Base-by-base conservation (phyloP, 2,329 filamentous ascomycete species). In the Claviceps pazoutovae region DNA sequence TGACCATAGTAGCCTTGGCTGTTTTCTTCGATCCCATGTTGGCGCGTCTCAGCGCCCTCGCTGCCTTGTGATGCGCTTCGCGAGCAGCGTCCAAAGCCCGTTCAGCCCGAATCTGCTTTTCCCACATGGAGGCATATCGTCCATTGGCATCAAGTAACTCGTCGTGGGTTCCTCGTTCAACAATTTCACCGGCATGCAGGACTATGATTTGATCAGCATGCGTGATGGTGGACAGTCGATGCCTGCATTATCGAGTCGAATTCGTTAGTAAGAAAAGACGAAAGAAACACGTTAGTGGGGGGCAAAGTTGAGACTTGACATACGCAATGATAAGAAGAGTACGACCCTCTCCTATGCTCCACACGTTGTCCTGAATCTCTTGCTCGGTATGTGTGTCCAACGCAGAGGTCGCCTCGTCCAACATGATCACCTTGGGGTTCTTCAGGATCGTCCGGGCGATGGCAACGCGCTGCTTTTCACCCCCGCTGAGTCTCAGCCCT, bases 281-380 rank as follows among this genome's bases (percentile, higher is more conserved):
- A 30, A 4, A 30, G 26, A 30, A 30, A 30, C 41, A 41, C 9
- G 26, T 42, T 30, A 30, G 3, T 30, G 8, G 3, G 26, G 8
- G 26, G 3, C 8, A 11, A 30, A 30, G 26, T 30, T 9, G 8
- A 30, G 26, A 19, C 14, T 6, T 5, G 30, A 76, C 79, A 71
- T 82, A 88, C 72, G 93, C 93, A 70, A 98, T 97, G 49, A 97
- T 89, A 55, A 98, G 79, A 72, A 96, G 84, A 1, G 93, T 98
- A 46, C 93, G 85, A 48, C 89, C 90, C 58, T 84, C 75, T 16
- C 88, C 87, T 46, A 97, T 80, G 14, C 79, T 88, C 53, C 83
- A 83, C 36, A 98, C 78, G 38, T 90, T 89, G 54, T 84, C 80
- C 67, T 96, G 90, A 54, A 96, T 95, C 63, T 94, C 86, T 65